Base-by-base conservation (phyloP, 495 filamentous ascomycete species). In the Tricharina praecox region DNA sequence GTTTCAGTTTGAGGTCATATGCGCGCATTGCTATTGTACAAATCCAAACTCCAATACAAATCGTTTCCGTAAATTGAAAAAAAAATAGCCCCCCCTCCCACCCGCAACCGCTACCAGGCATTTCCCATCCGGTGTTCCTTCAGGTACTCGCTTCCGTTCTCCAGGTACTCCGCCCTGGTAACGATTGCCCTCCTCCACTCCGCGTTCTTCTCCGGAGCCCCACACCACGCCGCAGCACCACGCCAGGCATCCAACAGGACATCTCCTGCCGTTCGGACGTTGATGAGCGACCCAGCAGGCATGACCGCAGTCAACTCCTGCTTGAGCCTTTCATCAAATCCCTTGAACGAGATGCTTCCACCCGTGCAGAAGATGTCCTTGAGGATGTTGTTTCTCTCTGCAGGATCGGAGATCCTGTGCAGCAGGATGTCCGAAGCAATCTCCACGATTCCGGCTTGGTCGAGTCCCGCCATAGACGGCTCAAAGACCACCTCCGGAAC, bases 401-500 rank as follows among this genome's bases (percentile, higher is more conserved):
- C 61, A 0, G 71, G 65, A 15, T 68, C 63, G 2, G 73, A 67
- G 23, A 95, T 70, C 1, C 90, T 77, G 55, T 88, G 80, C 5
- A 73, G 81, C 13, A 95, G 64, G 30, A 96, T 88, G 50, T 85
- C 81, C 3, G 79, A 78, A 0, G 81, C 82, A 40, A 94, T 85
- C 64, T 97, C 88, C 18, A 92, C 70, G 16, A 97, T 70, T 18
- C 90, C 90, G 0, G 88, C 86, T 63, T 97, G 90, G 59, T 97
- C 90, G 28, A 96, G 69, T 2, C 90, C 90, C 1, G 92, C 90
- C 57, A 97, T 94, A n/a, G 71, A 72, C 0, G 90, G 90, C 62
- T 94, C 84, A 67, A 95, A 96, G 10, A 94, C 73, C 11, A 97
- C 79, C 65, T 97, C 90, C 2, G 90, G 92, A 0, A 94, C 86